Percentiles rank a stretch among this genome's conserved stretches.
These are phyloP conservation scores for Actinomortierella wolfii DNA, from an alignment of 371 early-diverging fungal genomes.

Conservation along the genomic window DNA sequence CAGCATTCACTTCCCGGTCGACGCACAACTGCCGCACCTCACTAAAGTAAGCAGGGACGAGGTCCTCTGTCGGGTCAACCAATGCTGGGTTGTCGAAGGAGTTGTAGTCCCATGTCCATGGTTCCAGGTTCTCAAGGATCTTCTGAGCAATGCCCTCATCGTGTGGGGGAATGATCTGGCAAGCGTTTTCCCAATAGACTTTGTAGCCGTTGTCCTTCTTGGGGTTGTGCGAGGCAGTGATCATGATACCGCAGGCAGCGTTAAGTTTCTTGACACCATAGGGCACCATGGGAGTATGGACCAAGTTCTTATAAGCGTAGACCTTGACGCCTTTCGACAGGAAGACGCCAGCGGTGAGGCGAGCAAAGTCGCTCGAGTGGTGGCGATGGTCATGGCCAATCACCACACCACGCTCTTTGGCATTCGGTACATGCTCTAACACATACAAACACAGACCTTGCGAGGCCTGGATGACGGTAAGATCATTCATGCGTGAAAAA, in stretches of 20 bases:
- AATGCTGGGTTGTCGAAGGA: constrained; percentile 55
- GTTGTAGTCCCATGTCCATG: constrained; percentile 80
- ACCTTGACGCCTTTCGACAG: constrained; percentile 83
- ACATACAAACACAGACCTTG: constrained; percentile 74
- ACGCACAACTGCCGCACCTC: constrained; percentile 56
- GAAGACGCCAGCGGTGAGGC: constrained; percentile 86
- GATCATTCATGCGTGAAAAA: constrained; percentile 93
- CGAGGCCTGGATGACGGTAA: constrained; percentile 91
- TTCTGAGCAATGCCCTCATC: constrained; percentile 81
- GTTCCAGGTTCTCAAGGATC: constrained; percentile 74
- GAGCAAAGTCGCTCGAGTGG: constrained; percentile 85
- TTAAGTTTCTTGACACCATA: constrained; percentile 78
- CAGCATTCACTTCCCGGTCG: constrained; percentile 52
- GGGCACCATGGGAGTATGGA: constrained; percentile 93
- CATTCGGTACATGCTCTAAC: constrained; percentile 56
- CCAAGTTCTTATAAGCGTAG: constrained; percentile 74
- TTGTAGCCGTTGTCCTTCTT: constrained; percentile 99
- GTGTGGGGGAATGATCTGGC: constrained; percentile 92
- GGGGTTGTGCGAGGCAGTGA: constrained; percentile 98
- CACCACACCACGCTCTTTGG: constrained; percentile 80
- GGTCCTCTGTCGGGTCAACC: constrained; percentile 58
- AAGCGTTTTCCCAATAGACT: constrained; percentile 93
- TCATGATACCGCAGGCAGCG: constrained; percentile 94
- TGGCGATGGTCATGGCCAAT: constrained; percentile 96
- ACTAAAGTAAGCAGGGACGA: constrained; percentile 76